Evolutionary conservation across 345 rosid genomes (phyloP).

Genomic region (Gossypium anomalum): DNA sequence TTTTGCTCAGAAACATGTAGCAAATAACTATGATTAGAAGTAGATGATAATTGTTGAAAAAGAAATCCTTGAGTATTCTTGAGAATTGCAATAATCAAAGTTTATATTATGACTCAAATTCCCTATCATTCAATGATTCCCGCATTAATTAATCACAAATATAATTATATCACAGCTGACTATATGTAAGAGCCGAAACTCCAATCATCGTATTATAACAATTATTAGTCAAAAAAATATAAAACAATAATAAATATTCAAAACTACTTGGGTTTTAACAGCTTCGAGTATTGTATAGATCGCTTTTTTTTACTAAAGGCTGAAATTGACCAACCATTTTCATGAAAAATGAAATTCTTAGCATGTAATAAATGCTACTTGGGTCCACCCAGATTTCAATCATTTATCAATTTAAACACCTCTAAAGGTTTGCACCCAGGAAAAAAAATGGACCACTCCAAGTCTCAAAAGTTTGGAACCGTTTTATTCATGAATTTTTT

Average conservation of each 20-base stretch:
- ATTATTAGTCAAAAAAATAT: no score
- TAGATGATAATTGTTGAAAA: not conserved
- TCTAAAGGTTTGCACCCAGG: not conserved
- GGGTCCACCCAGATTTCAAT: not conserved
- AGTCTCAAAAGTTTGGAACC: not conserved
- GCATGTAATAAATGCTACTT: constrained; percentile 4
- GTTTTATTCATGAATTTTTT: constrained; percentile 2
- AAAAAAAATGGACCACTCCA: not conserved
- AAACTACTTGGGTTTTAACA: not conserved
- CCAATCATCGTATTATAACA: not conserved
- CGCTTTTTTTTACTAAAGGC: not conserved
- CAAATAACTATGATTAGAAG: not conserved
- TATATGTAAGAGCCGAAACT: not conserved
- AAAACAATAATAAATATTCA: not conserved
- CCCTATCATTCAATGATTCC: not conserved
- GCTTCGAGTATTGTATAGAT: not conserved
- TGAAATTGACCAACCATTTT: not conserved
- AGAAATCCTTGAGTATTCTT: not conserved
- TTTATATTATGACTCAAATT: not conserved
- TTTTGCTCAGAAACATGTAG: not conserved
- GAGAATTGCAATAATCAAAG: not conserved
- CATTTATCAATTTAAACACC: not conserved
- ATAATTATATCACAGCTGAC: not conserved
- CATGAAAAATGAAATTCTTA: not conserved
- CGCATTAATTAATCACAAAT: not conserved